Evolutionary conservation across 352 stramenopile genomes (phyloP), one percentile per base, ranked within the genome.

Genomic region (Pythium vanterpoolii): DNA sequence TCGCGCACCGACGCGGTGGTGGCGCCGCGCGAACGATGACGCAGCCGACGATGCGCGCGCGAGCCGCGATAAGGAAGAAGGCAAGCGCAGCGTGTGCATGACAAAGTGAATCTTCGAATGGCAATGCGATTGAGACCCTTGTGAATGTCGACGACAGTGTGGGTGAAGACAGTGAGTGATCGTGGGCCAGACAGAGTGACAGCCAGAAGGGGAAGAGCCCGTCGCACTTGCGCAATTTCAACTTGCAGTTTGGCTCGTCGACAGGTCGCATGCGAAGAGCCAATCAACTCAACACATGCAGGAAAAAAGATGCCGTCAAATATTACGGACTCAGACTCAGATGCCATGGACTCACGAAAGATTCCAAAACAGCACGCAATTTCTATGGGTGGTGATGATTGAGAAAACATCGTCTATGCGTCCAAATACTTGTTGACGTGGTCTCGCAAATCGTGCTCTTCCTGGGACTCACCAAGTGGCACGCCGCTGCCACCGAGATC

Each of bases 351-450:
- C n/a, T n/a, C n/a, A n/a, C n/a, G n/a, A n/a, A n/a, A n/a, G n/a
- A n/a, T n/a, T n/a, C n/a, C n/a, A n/a, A n/a, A n/a, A n/a, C n/a
- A n/a, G n/a, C n/a, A n/a, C n/a, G n/a, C n/a, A n/a, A n/a, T n/a
- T n/a, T n/a, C n/a, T n/a, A n/a, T n/a, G n/a, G n/a, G n/a, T n/a
- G n/a, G n/a, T n/a, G n/a, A n/a, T n/a, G n/a, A n/a, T n/a, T n/a
- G n/a, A n/a, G n/a, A n/a, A n/a, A n/a, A n/a, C n/a, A n/a, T n/a
- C n/a, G 28, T 66, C 46, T 64, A 71, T 63, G 45, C 56, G 67
- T 66, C 61, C 51, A 88, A 46, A 61, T 89, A 90, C 71, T 89
- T 87, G 28, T 78, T 64, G 13, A 95, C 82, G 68, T 95, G 83
- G 28, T 72, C 69, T 13, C 66, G 65, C 16, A 95, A 66, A 4